A percentile compares a stretch with the other conserved stretches of the same genome.
Evolutionary conservation across 2,329 filamentous ascomycete genomes (phyloP).

Genomic region (Colletotrichum lentis): DNA sequence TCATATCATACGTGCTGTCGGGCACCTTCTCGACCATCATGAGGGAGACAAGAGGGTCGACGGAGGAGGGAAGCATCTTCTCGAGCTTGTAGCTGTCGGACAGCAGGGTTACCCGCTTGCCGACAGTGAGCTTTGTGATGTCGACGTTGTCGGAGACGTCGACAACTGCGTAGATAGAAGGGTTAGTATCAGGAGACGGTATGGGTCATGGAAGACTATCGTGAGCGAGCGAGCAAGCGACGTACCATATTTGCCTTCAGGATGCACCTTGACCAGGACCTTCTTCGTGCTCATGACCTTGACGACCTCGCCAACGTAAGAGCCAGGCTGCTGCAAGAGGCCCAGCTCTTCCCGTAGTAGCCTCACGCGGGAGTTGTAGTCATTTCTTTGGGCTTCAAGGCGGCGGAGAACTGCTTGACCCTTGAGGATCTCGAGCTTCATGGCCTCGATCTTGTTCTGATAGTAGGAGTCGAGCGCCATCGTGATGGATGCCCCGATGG

Average conservation of each 20-base stretch:
- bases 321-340: conserved; percentile 93
- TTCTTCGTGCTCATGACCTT: conserved; percentile 99
- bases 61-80: conserved; percentile 97
- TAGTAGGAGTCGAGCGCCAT: conserved; percentile 99
- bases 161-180: conserved; percentile 70
- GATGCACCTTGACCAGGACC: conserved; percentile 97
- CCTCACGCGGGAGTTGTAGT: conserved; percentile 98
- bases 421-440: conserved; percentile 99
- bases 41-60: conserved; percentile 96
- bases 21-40: conserved; percentile 99
- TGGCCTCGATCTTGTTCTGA: conserved; percentile 99
- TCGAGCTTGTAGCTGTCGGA: conserved; percentile 99
- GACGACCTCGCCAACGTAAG: conserved; percentile 98
- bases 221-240: conserved; percentile 14
- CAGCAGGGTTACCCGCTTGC: conserved; percentile 95
- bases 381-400: conserved; percentile 96
- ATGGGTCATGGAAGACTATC: not conserved
- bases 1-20: conserved; percentile 99
- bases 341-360: conserved; percentile 95
- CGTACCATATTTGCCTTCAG: conserved; percentile 98
- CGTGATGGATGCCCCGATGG: conserved; percentile 52
- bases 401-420: conserved; percentile 94
- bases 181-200: conserved; percentile 2
- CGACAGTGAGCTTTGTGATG: conserved; percentile 92
- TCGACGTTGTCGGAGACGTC: conserved; percentile 95